phyloP scores from a whole-genome alignment of 768 basidiomycete genomes.

The Lyophyllum semitale region DNA sequence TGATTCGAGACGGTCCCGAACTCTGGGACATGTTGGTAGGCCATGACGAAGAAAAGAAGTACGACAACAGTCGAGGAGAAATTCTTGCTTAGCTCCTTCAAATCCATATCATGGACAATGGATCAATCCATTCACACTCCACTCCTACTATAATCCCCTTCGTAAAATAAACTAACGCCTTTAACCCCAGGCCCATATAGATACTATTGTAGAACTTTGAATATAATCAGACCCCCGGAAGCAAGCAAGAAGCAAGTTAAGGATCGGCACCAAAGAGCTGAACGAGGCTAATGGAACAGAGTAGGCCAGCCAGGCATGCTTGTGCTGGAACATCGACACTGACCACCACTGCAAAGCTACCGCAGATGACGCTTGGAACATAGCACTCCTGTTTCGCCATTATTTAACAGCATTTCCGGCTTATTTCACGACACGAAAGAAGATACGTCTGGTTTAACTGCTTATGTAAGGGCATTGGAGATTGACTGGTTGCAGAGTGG shows the following conservation, averaged over 20 bases:
- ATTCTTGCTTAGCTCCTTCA: background rate
- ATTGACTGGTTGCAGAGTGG: too few relatives aligned
- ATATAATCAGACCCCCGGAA: background rate
- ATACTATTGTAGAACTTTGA: background rate
- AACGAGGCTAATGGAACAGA: constrained; percentile 34
- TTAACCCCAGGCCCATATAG: background rate
- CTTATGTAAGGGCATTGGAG: too few relatives aligned
- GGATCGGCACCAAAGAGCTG: constrained; percentile 1
- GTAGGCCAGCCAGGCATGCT: constrained; percentile 40
- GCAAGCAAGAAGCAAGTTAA: constrained; percentile 31
- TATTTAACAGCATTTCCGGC: too few relatives aligned
- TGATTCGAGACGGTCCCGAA: constrained; percentile 80
- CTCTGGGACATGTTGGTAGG: constrained; percentile 60
- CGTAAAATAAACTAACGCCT: background rate
- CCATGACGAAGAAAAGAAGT: constrained; percentile 25
- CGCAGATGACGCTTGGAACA: too few relatives aligned
- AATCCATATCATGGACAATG: background rate
- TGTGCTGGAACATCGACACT: constrained; percentile 41
- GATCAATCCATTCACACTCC: background rate
- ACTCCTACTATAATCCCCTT: background rate
- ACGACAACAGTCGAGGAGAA: too few relatives aligned
- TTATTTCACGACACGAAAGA: too few relatives aligned
- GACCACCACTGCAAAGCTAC: too few relatives aligned
- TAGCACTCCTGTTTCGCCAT: too few relatives aligned
- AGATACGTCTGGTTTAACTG: too few relatives aligned